These are phyloP conservation scores for Penicillium malachiteum DNA, from an alignment of 495 filamentous ascomycete species.

Conservation along the genomic window DNA sequence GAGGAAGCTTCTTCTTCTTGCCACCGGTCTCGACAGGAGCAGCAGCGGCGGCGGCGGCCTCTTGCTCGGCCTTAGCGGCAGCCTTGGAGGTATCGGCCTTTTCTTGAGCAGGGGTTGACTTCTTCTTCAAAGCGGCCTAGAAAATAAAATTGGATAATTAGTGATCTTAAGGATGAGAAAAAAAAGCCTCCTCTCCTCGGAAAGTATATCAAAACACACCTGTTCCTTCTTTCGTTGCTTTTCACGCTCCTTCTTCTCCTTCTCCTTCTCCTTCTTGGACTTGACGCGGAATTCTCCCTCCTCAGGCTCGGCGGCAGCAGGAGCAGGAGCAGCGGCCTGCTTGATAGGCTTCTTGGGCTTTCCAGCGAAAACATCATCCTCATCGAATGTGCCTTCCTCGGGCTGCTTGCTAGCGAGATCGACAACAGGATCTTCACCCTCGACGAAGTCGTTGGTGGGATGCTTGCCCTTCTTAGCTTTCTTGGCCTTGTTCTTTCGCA, in stretches of 20 bases:
- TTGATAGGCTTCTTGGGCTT: conserved; percentile 61
- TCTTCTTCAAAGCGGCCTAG: conserved; percentile 65
- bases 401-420: conserved; percentile 69
- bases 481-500: conserved; percentile 88
- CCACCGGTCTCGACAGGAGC: conserved; percentile 52
- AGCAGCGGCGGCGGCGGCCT: conserved; percentile 26
- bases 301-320: conserved; percentile 51
- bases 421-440: conserved; percentile 63
- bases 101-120: conserved; percentile 35
- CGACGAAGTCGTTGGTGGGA: conserved; percentile 68
- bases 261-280: conserved; percentile 96
- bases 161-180: background rate
- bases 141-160: conserved; percentile 1
- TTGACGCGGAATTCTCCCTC: conserved; percentile 68
- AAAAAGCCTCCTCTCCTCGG: background rate
- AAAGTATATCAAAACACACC: conserved; percentile 39
- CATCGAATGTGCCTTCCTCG: conserved; percentile 81
- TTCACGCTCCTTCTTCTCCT: conserved; percentile 88
- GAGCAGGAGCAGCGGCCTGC: conserved; percentile 37
- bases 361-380: conserved; percentile 75
- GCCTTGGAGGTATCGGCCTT: conserved; percentile 37
- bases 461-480: conserved; percentile 86
- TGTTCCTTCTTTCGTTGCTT: conserved; percentile 93
- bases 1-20: conserved; percentile 90
- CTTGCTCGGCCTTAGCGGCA: conserved; percentile 44